phyloP scores from a whole-genome alignment of 805 yeast genomes.

The Candida silvatica region DNA sequence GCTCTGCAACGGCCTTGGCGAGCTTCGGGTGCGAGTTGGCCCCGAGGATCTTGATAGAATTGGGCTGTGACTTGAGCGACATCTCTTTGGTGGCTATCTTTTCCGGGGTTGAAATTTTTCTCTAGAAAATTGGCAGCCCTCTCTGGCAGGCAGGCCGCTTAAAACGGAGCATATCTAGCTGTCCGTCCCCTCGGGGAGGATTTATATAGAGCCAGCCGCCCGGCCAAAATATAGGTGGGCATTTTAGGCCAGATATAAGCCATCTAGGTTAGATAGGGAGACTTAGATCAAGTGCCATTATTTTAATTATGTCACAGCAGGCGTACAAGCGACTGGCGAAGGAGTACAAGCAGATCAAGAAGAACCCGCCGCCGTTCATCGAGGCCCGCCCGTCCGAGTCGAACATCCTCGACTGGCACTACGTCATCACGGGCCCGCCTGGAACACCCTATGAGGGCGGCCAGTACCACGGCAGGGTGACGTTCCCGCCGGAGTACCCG shows the following conservation, averaged over 20 bases:
- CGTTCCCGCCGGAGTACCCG: constrained; percentile 81
- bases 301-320: constrained; percentile 19
- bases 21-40: constrained; percentile 82
- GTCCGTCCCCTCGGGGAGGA: no score
- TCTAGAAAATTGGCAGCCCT: no score
- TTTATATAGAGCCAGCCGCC: no score
- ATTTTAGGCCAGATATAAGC: no score
- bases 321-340: constrained; percentile 47
- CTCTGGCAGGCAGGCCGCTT: no score
- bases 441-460: constrained; percentile 82
- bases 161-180: no score
- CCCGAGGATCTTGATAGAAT: constrained; percentile 41
- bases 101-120: background rate
- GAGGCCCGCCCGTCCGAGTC: constrained; percentile 80
- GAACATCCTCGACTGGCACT: constrained; percentile 91
- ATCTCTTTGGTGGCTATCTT: constrained; percentile 8
- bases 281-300: no score
- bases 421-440: constrained; percentile 86
- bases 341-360: constrained; percentile 71
- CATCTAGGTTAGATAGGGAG: no score
- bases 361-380: constrained; percentile 79
- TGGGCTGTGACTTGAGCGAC: constrained; percentile 27
- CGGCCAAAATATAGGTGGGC: no score
- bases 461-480: constrained; percentile 81
- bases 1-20: constrained; percentile 61